These are phyloP conservation scores for Aaosphaeria arxii DNA, from an alignment of 2,329 filamentous ascomycete species.

Conservation along the genomic window DNA sequence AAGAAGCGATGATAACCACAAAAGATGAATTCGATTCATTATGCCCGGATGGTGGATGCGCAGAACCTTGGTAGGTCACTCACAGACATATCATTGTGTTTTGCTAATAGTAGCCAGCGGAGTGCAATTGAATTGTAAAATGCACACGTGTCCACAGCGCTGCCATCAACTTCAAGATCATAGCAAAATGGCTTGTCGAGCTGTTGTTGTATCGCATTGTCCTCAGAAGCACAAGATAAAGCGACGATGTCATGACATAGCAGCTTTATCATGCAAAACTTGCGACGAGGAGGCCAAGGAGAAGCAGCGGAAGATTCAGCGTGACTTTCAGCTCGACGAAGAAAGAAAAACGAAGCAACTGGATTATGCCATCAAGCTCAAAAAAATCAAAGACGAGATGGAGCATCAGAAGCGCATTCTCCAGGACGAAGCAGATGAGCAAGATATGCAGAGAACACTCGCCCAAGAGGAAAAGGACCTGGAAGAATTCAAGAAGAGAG, in stretches of 20 bases:
- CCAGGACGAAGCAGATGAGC: constrained; percentile 46
- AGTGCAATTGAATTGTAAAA: constrained; percentile 52
- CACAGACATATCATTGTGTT: not conserved
- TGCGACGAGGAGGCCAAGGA: constrained; percentile 54
- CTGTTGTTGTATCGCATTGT: constrained; percentile 49
- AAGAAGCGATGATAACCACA: constrained; percentile 43
- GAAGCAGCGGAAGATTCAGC: constrained; percentile 41
- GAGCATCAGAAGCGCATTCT: constrained; percentile 45
- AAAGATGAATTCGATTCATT: constrained; percentile 58
- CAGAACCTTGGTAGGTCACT: constrained; percentile 56
- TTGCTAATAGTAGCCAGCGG: constrained; percentile 39
- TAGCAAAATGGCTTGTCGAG: constrained; percentile 50
- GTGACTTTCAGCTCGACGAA: constrained; percentile 52
- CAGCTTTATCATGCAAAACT: constrained; percentile 42
- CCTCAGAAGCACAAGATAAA: constrained; percentile 49
- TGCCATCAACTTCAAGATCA: constrained; percentile 65
- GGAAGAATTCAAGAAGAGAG: not conserved
- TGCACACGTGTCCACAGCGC: constrained; percentile 56
- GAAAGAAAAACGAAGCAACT: constrained; percentile 45
- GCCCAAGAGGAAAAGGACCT: constrained; percentile 38
- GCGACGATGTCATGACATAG: constrained; percentile 46
- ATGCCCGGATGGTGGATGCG: constrained; percentile 70
- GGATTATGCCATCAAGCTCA: constrained; percentile 46
- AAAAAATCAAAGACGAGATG: constrained; percentile 54
- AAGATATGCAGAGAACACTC: constrained; percentile 44